Evolutionary conservation across 768 basidiomycete genomes (phyloP).

Genomic region (Erythrobasidium yunnanense): DNA sequence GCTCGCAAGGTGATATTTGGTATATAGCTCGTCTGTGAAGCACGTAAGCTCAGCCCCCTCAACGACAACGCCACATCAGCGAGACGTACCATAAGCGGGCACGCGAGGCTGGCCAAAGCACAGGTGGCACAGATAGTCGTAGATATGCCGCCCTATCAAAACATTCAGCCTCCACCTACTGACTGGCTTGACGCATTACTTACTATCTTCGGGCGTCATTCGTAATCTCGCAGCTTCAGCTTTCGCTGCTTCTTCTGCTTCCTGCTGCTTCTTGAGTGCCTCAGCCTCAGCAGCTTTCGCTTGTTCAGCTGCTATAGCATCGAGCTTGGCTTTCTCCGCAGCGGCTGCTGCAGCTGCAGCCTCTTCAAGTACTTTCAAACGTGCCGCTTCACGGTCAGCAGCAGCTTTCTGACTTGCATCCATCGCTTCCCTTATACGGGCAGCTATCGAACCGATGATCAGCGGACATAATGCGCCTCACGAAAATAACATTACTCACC

Average conservation of each 20-base stretch:
- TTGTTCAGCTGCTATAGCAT: background rate
- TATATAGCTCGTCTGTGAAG: background rate
- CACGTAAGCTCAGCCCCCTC: background rate
- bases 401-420: no score
- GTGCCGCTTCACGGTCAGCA: background rate
- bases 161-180: background rate
- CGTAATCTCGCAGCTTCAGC: no score
- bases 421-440: no score
- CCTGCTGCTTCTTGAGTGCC: background rate
- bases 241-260: no score
- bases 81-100: background rate
- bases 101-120: background rate
- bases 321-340: background rate
- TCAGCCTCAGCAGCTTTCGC: background rate
- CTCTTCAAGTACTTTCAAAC: background rate
- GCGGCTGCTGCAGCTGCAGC: background rate
- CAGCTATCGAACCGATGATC: no score
- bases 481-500: no score
- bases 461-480: no score
- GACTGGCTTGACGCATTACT: background rate
- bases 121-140: background rate
- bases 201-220: background rate
- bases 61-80: background rate
- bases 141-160: background rate
- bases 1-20: no score